A percentile compares a stretch with the other conserved stretches of the same genome.
phyloP scores from a whole-genome alignment of 495 filamentous ascomycete species.

The Lineolata rhizophorae region DNA sequence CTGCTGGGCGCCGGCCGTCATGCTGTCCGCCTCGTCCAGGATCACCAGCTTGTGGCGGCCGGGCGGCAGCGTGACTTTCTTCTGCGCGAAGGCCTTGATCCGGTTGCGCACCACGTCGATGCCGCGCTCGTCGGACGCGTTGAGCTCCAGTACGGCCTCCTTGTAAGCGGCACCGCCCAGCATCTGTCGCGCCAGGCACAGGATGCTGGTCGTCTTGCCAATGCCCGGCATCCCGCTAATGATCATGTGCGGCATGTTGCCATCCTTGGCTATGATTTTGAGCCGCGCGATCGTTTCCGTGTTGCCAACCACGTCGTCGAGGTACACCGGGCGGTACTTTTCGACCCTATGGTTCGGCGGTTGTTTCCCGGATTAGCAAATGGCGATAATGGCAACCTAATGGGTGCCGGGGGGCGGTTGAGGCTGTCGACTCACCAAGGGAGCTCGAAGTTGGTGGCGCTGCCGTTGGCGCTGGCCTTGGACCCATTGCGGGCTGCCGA shows the following conservation, averaged over 20 bases:
- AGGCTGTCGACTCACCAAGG: constrained; percentile 44
- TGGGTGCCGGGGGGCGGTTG: no score
- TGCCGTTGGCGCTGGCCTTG: constrained; percentile 32
- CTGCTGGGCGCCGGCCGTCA: constrained; percentile 94
- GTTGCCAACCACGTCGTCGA: constrained; percentile 95
- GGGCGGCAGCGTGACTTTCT: constrained; percentile 86
- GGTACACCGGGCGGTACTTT: constrained; percentile 85
- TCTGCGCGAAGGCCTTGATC: constrained; percentile 97
- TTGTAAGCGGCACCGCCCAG: constrained; percentile 91
- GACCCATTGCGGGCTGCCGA: constrained; percentile 51
- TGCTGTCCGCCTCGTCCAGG: constrained; percentile 90
- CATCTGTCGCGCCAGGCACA: constrained; percentile 82
- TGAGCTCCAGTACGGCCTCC: constrained; percentile 89
- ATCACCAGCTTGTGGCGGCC: constrained; percentile 94
- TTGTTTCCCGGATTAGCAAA: no score
- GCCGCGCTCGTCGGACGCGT: constrained; percentile 91
- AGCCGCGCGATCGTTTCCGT: constrained; percentile 91
- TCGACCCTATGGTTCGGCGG: constrained; percentile 85
- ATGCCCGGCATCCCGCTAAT: constrained; percentile 99
- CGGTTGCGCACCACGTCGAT: constrained; percentile 98
- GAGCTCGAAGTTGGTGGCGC: constrained; percentile 51
- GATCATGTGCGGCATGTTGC: constrained; percentile 98
- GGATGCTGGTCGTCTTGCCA: constrained; percentile 91
- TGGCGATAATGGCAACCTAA: no score
- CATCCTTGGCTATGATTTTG: constrained; percentile 97